phyloP scores from a whole-genome alignment of 2,329 filamentous ascomycete species.

The Botrytis hyacinthi region DNA sequence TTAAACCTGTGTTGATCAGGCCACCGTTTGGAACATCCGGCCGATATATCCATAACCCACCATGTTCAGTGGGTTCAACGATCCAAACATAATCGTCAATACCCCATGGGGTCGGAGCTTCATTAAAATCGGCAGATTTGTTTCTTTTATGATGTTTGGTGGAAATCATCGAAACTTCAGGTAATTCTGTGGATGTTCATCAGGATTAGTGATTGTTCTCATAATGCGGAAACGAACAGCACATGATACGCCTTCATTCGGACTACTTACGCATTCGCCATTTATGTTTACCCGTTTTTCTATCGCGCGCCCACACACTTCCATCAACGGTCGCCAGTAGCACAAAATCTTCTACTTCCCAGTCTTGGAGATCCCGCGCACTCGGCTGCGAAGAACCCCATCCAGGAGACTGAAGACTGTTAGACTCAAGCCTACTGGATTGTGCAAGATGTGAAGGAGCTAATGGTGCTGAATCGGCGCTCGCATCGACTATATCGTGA shows the following conservation, averaged over 20 bases:
- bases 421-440: conserved; percentile 77
- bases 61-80: conserved; percentile 86
- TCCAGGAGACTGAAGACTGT: conserved; percentile 56
- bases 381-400: conserved; percentile 72
- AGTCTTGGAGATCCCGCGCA: conserved; percentile 98
- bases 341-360: conserved; percentile 99
- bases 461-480: conserved; percentile 88
- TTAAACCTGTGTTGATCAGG: conserved; percentile 65
- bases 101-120: conserved; percentile 49
- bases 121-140: conserved; percentile 56
- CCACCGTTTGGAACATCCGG: conserved; percentile 59
- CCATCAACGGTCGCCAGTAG: conserved; percentile 99
- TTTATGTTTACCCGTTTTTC: conserved; percentile 76
- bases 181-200: conserved; percentile 61
- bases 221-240: not conserved
- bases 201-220: conserved; percentile 49
- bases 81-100: conserved; percentile 93
- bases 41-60: conserved; percentile 81
- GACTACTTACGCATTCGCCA: conserved; percentile 51
- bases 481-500: conserved; percentile 65
- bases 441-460: conserved; percentile 96
- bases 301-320: conserved; percentile 86
- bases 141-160: conserved; percentile 77
- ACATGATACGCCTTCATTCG: not conserved
- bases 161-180: conserved; percentile 68